Evolutionary conservation across 2,329 filamentous ascomycete species (phyloP), one percentile per base, ranked within the genome.

Genomic region (Onygena corvina): DNA sequence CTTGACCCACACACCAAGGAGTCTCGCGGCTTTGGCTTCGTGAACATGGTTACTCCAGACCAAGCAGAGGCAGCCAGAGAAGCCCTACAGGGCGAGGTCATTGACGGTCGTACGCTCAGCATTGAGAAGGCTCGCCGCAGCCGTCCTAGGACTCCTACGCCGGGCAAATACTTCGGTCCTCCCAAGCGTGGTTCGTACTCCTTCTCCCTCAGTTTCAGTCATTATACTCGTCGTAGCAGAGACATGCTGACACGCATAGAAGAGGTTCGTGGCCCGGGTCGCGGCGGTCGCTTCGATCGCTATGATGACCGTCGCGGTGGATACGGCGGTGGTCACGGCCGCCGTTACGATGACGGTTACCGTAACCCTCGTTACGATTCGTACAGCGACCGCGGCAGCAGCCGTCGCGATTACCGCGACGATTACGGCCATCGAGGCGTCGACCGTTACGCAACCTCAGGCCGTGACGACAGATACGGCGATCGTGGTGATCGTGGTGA

Each of bases 111-210:
- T 60, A 95, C 89, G 54, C 73, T 98, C 61, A 95, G 89, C 77
- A 96, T 98, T 58, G 92, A 98, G 76, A 98, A 96, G 78, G 92
- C 92, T 62, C 88, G 92, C 62, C 88, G 92, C 68, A 86, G 86
- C 65, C 85, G 88, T 58, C 92, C 92, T 60, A 86, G 92, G 63
- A 96, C 90, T 51, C 92, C 92, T 30, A 98, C 92, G 50, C 92
- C 92, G 45, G 92, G 92, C 72, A 96, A 96, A 74, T 98, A 98
- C 77, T 96, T 95, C 64, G 92, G 92, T 47, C 92, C 92, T 54
- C 92, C 92, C 56, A 98, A 98, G 81, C 80, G 92, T 76, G 89
- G 89, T 92, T 73, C 74, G 84, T 72, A 38, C 45, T 36, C 48
- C 45, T 2, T 25, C 29, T 14, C 12, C 14, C 30, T 16, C 11